Evolutionary conservation across 2,329 filamentous ascomycete species (phyloP), one percentile per base, ranked within the genome.

Genomic region (Fusarium sp.): DNA sequence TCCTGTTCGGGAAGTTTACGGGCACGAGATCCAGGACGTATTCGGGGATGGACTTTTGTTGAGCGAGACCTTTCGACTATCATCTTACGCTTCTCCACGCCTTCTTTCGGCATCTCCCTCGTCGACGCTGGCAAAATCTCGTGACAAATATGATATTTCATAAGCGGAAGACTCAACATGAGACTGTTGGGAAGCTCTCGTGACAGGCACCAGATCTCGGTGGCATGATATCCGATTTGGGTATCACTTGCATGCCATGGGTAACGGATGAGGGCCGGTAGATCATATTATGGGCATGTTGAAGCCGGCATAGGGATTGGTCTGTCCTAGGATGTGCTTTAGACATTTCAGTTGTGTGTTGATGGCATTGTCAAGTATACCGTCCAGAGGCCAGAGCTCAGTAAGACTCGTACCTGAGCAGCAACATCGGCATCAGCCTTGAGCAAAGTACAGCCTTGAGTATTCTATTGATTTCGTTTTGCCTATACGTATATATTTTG

Each of bases 141-240:
- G 17, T 33, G n/a, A 44, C 22, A 22, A 15, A 26, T 56, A 26
- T 18, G 26, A 60, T 35, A 18, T 41, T 20, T 48, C 17, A 22
- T 33, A n/a, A 51, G 22, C 42, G 26, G 22, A 65, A 47, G n/a
- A 18, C 28, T 35, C n/a, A 28, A 28, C 36, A 42, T 51, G 31
- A 38, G 41, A 42, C 51, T 61, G 38, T 59, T 47, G 28, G 35
- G 42, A 63, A 26, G 39, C 35, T 56, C 42, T 73, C 52, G 52
- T 66, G 54, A 70, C 24, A 64, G 48, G 55, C 56, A 26, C 41
- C 48, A 41, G 28, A 38, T 56, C 31, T 42, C 48, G 10, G n/a
- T 66, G 45, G 44, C 47, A 63, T 45, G 55, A 58, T 72, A 38
- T 24, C 36, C 49, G 42, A 49, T 45, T 56, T 51, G 24, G 44